Evolutionary conservation across 2,329 filamentous ascomycete species (phyloP).

Genomic region (Ophiostoma australiae): DNA sequence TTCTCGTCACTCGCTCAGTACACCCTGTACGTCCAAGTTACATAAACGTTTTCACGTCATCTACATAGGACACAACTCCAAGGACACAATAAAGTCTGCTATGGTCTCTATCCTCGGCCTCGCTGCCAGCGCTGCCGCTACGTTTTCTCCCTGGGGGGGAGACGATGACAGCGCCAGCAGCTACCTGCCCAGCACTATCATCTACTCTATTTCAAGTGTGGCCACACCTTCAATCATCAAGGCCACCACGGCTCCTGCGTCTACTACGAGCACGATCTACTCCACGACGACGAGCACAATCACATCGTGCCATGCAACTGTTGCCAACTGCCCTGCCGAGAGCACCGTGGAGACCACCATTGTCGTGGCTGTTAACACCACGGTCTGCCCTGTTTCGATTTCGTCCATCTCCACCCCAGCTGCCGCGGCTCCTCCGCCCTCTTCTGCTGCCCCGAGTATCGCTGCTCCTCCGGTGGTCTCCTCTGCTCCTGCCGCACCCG

Average conservation of each 20-base stretch:
- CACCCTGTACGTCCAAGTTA: background rate
- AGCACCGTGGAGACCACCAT: slow-evolving; percentile 44
- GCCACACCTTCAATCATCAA: background rate
- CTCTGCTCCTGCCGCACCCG: background rate
- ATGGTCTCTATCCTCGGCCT: background rate
- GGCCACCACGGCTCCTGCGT: background rate
- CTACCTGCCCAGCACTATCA: background rate
- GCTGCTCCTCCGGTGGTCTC: background rate
- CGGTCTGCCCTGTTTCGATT: slow-evolving; percentile 40
- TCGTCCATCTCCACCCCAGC: background rate
- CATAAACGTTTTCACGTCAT: background rate
- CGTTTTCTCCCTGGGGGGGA: background rate
- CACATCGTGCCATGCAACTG: slow-evolving; percentile 44
- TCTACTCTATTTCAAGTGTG: background rate
- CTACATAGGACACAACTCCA: background rate
- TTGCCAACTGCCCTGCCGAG: slow-evolving; percentile 49
- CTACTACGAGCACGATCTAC: slow-evolving; percentile 39
- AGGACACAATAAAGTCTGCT: background rate
- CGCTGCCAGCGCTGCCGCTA: background rate
- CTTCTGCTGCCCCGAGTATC: background rate
- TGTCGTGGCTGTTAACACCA: slow-evolving; percentile 54
- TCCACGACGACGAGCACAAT: slow-evolving; percentile 47
- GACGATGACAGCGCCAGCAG: background rate
- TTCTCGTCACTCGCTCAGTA: background rate
- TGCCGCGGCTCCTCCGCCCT: background rate